Evolutionary conservation across 2,329 filamentous ascomycete species (phyloP), one percentile per base, ranked within the genome.

Genomic region (Sporothrix curviconia): DNA sequence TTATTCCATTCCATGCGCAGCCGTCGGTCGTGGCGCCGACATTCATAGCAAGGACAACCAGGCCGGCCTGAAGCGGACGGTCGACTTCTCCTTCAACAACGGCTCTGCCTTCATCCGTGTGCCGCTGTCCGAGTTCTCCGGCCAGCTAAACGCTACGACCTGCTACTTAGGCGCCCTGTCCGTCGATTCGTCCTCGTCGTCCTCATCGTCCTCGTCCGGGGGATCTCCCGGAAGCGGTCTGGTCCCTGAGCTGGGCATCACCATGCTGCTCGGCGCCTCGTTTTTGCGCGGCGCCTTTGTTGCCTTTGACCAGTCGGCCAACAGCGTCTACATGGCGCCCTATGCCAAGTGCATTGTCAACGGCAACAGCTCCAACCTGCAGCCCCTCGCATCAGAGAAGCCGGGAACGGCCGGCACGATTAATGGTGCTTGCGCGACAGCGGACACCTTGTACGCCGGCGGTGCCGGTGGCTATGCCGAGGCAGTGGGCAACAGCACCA

Each of bases 51-150:
- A 43, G 39, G 39, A 39, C 5, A 59, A 63, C 1, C 63, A 72
- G 36, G 70, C 71, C 8, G 53, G 70, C 4, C 40, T 66, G 4
- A 59, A 63, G 2, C 76, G 74, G 12, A 74, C 70, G 11, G 68
- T 82, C 53, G 72, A 78, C 62, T 82, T 83, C 59, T 71, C 69
- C 37, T 80, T 82, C 39, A 70, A 70, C 22, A 57, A 63, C 54
- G 74, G 71, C 32, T 40, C 56, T 30, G 50, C 24, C 60, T 66
- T 66, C 5, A 52, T 61, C 46, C 36, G 40, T 36, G 76, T 79
- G 14, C 67, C 75, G 3, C 69, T 77, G 15, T 68, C 67, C 59
- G 78, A 83, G 62, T 78, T 82, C 50, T 74, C 82, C 63, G 71
- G 81, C 56, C 69, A 78, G 25, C 64, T 71, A 12, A 63, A 69